Base-by-base conservation (phyloP, 345 rosid genomes). In the Eucalyptus regnans region DNA sequence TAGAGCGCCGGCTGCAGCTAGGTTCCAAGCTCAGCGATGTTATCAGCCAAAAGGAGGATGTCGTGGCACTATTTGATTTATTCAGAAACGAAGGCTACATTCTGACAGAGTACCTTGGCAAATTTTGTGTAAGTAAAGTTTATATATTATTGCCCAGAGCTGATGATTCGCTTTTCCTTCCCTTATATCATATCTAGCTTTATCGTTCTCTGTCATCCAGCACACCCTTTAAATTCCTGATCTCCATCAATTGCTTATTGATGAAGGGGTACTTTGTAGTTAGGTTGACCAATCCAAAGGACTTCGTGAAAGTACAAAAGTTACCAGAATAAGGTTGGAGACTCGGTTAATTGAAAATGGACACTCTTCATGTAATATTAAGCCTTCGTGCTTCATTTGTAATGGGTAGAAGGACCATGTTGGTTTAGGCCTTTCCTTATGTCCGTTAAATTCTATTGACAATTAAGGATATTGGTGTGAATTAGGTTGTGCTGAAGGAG, bases 401-500 rank as follows among this genome's bases (percentile, higher is more conserved):
- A 64, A 64, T 64, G 76, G 76, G 33, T n/a, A 64, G 76, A n/a
- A 64, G 20, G 9, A 64, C 76, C 83, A 41, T 37, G 48, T 10
- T 37, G 48, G 46, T 37, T 18, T 76, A 76, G 48, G 66, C 18
- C 46, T 51, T 23, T 33, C 44, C 62, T 31, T 52, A 86, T 52
- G 18, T 52, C 62, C 66, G 7, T 86, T 33, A 33, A 18, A 50
- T 33, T 52, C 15, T 43, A 22, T 43, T 86, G 22, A 86, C 29
- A 50, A 31, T 25, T 20, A 52, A 37, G 43, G 20, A 44, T 31
- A 58, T 86, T 90, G 86, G 60, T 76, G 49, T 88, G 80, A 7
- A 87, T 89, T 96, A 97, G 99, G 99, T 97, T 58, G 95, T 94
- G 92, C 98, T 98, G 87, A 96, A 97, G 91, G 97, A 98, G 92